Evolutionary conservation across 2,329 filamentous ascomycete species (phyloP), one percentile per base, ranked within the genome.

Genomic region (Fusarium mexicanum): DNA sequence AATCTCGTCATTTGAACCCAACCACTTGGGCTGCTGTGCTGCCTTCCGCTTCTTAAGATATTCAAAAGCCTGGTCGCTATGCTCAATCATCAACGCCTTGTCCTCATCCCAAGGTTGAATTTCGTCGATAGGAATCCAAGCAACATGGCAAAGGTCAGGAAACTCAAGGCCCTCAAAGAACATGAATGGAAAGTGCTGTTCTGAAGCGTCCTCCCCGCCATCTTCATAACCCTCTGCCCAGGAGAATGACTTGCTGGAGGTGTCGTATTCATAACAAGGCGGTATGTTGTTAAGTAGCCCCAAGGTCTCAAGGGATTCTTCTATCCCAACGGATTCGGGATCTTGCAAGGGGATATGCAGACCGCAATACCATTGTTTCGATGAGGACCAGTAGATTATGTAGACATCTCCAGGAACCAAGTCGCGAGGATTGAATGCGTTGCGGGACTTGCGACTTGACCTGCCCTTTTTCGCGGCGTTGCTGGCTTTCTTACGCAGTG

Each of bases 141-240:
- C 69, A 35, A 73, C 53, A 8, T 72, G 47, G 24, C 71, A 60
- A 5, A 53, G 24, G 4, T 57, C 41, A 5, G 69, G 72, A 26
- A 75, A 76, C 5, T 29, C n/a, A 22, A 48, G n/a, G 4, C 62
- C 74, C 17, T 76, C 74, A 11, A 76, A 76, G 47, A 71, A 73
- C 35, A 75, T 69, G 35, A 76, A 72, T 2, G 74, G 66, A n/a
- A 75, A 75, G 11, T 73, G 38, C 22, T 64, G 64, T 33, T 51
- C 47, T 8, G 57, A 40, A 8, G 44, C 37, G 7, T 18, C 31
- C 4, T 67, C 51, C 7, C 64, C 74, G 2, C 37, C 62, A 7
- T 69, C 58, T 24, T 75, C 57, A 22, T 69, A 76, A 13, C 40
- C 74, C 20, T 59, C 12, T 10, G 43, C 43, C 72, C 71, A 76